These are phyloP conservation scores for Colletotrichum shisoi DNA, from an alignment of 2,329 filamentous ascomycete species.

Conservation along the genomic window DNA sequence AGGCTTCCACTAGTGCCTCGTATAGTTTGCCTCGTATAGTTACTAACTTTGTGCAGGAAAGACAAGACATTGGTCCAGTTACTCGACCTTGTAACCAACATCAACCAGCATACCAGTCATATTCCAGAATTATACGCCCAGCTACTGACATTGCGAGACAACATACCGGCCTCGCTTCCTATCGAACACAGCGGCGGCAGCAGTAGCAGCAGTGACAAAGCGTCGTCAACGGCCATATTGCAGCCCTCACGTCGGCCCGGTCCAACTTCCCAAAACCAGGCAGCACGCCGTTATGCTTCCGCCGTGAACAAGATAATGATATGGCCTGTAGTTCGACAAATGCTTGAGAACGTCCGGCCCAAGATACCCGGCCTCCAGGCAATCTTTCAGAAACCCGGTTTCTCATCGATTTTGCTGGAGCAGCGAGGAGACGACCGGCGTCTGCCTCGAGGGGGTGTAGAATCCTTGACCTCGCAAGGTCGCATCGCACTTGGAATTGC, in stretches of 20 bases:
- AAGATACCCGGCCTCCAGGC: constrained; percentile 25
- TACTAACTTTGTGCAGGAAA: constrained; percentile 54
- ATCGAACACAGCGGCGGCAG: constrained; percentile 7
- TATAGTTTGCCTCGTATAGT: constrained; percentile 8
- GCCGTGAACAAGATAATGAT: constrained; percentile 34
- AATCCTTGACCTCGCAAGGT: constrained; percentile 8
- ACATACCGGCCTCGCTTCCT: constrained; percentile 7
- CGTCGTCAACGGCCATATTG: constrained; percentile 39
- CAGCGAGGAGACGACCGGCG: constrained; percentile 17
- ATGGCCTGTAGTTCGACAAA: constrained; percentile 38
- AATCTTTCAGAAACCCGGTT: constrained; percentile 23
- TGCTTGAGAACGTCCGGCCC: constrained; percentile 26
- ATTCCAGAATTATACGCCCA: constrained; percentile 13
- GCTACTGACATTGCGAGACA: constrained; percentile 2
- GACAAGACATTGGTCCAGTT: constrained; percentile 70
- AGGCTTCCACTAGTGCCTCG: constrained; percentile 14
- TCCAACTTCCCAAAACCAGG: neutral
- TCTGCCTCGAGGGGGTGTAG: constrained; percentile 30
- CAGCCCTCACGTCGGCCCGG: constrained; percentile 24
- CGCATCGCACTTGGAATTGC: constrained; percentile 12
- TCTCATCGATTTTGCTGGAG: constrained; percentile 26
- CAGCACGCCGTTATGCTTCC: constrained; percentile 28
- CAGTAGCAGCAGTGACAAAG: constrained; percentile 9
- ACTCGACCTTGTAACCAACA: constrained; percentile 61
- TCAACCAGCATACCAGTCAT: constrained; percentile 56